Conservation (phyloP, 2,329 filamentous ascomycete species). For the Microdochium paspali region DNA sequence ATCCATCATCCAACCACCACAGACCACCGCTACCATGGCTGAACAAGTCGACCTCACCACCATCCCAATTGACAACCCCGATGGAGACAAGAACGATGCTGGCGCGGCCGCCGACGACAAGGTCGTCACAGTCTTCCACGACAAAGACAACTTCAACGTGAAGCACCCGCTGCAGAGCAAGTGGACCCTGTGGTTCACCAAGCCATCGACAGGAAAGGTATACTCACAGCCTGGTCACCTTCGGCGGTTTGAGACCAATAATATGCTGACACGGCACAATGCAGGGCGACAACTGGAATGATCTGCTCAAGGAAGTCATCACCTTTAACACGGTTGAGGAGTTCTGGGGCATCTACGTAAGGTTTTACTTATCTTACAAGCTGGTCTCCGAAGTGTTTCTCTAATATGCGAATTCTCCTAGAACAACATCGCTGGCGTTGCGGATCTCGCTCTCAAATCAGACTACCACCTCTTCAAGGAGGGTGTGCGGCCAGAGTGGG, state of each 20-base stretch:
- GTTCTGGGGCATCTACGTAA: conserved; percentile 98
- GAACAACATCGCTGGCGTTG: conserved; percentile 98
- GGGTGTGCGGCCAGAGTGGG: conserved; percentile 95
- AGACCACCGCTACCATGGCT: conserved; percentile 23
- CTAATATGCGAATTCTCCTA: conserved; percentile 26
- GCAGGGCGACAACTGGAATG: conserved; percentile 97
- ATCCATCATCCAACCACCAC: background rate
- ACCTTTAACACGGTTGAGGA: conserved; percentile 98
- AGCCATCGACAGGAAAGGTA: conserved; percentile 93
- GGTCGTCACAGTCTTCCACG: conserved; percentile 90
- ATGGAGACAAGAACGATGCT: conserved; percentile 47
- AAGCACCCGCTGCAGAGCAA: conserved; percentile 97
- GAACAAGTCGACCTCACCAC: conserved; percentile 59
- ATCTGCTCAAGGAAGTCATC: conserved; percentile 95
- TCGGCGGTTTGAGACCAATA: background rate
- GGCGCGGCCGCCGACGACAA: conserved; percentile 43
- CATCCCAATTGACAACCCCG: conserved; percentile 53
- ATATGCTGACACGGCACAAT: conserved; percentile 9
- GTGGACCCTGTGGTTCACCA: conserved; percentile 99
- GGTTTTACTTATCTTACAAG: conserved; percentile 26
- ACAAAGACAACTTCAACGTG: conserved; percentile 98
- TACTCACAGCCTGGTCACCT: conserved; percentile 1
- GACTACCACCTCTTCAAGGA: conserved; percentile 99
- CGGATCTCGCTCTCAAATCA: conserved; percentile 91
- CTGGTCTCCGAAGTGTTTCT: conserved; percentile 1